Percentiles rank a stretch among this genome's conserved stretches.
Conservation (phyloP, 768 basidiomycete species). For the Obba rivulosa region DNA sequence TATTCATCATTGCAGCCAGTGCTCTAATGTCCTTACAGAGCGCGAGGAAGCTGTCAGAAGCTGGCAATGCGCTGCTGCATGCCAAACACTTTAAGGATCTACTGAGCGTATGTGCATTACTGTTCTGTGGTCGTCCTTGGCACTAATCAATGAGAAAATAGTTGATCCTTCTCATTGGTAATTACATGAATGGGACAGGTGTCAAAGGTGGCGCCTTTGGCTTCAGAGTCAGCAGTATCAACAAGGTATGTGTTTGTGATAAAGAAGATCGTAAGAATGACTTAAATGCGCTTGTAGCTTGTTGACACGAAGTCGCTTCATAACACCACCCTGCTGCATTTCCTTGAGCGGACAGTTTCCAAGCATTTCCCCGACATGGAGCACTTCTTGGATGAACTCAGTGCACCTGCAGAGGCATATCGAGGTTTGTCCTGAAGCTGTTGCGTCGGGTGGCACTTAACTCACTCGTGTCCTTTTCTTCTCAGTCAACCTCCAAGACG, state of each 20-base stretch:
- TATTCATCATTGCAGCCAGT: neutral
- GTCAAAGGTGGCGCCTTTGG: slow-evolving; percentile 96
- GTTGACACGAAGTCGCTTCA: slow-evolving; percentile 97
- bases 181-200: slow-evolving; percentile 97
- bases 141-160: slow-evolving; percentile 15
- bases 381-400: slow-evolving; percentile 82
- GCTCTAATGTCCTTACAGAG: slow-evolving; percentile 40
- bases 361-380: slow-evolving; percentile 88
- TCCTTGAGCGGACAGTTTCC: slow-evolving; percentile 82
- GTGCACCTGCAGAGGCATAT: slow-evolving; percentile 87
- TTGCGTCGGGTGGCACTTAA: neutral
- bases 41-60: slow-evolving; percentile 74
- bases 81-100: slow-evolving; percentile 90
- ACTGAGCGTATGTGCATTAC: slow-evolving; percentile 53
- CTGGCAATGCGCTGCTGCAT: slow-evolving; percentile 70
- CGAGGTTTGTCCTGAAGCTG: slow-evolving; percentile 50
- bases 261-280: neutral
- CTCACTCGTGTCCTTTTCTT: slow-evolving; percentile 1
- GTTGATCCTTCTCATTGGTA: slow-evolving; percentile 93
- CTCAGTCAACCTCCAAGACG: slow-evolving; percentile 80
- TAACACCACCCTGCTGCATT: slow-evolving; percentile 92
- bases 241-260: slow-evolving; percentile 53
- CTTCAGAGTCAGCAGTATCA: slow-evolving; percentile 95
- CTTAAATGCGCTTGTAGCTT: slow-evolving; percentile 65
- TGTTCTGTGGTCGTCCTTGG: neutral